These are phyloP conservation scores for Tieghemostelium lacteum DNA, from an alignment of 78 protist species.

Conservation along the genomic window DNA sequence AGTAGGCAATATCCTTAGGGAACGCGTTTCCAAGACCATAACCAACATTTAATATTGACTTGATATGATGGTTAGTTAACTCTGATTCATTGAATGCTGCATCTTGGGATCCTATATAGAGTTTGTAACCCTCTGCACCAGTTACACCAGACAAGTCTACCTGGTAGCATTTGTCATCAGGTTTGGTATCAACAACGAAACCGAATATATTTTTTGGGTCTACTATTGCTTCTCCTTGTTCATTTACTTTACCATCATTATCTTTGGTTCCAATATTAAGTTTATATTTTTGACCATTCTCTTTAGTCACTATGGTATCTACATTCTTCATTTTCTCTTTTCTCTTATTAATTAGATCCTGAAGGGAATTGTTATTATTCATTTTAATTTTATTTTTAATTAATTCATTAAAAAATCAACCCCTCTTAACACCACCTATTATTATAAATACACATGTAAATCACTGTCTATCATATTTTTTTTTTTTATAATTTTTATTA, in stretches of 20 bases:
- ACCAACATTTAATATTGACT: slow-evolving; percentile 57
- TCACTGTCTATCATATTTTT: no score
- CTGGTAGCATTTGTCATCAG: slow-evolving; percentile 28
- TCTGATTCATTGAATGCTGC: slow-evolving; percentile 37
- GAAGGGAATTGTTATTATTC: no score
- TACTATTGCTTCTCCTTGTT: background rate
- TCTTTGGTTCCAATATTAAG: background rate
- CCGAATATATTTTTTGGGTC: slow-evolving; percentile 2
- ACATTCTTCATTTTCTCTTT: slow-evolving; percentile 19
- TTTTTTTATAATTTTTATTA: no score
- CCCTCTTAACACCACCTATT: no score
- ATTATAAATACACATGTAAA: no score
- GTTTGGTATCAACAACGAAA: slow-evolving; percentile 42
- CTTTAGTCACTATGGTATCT: slow-evolving; percentile 15
- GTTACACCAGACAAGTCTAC: background rate
- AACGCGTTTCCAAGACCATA: slow-evolving; percentile 6
- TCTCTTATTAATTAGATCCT: background rate
- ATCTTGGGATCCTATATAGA: slow-evolving; percentile 74
- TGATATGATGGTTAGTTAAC: background rate
- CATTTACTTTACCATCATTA: background rate
- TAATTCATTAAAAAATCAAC: no score
- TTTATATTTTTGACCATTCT: slow-evolving; percentile 12
- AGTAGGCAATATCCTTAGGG: slow-evolving; percentile 2
- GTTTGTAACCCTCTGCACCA: background rate
- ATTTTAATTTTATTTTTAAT: no score